Conservation (phyloP, 2,329 filamentous ascomycete species). For the Curvularia lunata region DNA sequence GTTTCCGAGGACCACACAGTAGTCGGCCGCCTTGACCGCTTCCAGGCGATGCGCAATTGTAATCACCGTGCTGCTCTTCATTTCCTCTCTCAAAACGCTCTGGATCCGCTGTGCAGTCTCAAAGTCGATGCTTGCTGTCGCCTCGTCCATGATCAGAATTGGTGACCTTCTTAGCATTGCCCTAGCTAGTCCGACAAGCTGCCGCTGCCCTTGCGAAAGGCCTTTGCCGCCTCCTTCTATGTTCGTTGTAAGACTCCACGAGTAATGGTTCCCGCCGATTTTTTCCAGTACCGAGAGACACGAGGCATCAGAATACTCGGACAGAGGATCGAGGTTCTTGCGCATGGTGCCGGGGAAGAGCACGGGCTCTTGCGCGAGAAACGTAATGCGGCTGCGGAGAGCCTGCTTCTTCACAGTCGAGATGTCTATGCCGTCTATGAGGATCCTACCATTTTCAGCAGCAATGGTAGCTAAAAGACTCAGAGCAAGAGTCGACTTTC, state of each 20-base stretch:
- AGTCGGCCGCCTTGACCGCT: constrained; percentile 65
- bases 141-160: constrained; percentile 70
- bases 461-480: constrained; percentile 62
- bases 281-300: constrained; percentile 61
- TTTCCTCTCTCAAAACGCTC: constrained; percentile 61
- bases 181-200: constrained; percentile 68
- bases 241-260: constrained; percentile 62
- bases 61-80: constrained; percentile 66
- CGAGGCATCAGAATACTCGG: constrained; percentile 62
- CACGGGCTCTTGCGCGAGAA: constrained; percentile 71
- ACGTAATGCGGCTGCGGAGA: constrained; percentile 67
- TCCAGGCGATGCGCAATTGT: constrained; percentile 70
- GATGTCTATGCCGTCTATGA: constrained; percentile 67
- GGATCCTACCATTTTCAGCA: constrained; percentile 62
- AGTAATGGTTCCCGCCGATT: constrained; percentile 59
- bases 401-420: constrained; percentile 64
- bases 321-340: constrained; percentile 67
- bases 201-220: constrained; percentile 68
- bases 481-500: constrained; percentile 78
- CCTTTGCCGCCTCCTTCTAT: constrained; percentile 68
- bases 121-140: constrained; percentile 68
- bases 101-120: constrained; percentile 66
- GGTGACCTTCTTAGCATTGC: constrained; percentile 66
- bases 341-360: constrained; percentile 68
- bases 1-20: constrained; percentile 61